Percentiles rank a stretch among this genome's conserved stretches.
Evolutionary conservation across 2,329 filamentous ascomycete genomes (phyloP).

Genomic region (Venturiaceae sp.): DNA sequence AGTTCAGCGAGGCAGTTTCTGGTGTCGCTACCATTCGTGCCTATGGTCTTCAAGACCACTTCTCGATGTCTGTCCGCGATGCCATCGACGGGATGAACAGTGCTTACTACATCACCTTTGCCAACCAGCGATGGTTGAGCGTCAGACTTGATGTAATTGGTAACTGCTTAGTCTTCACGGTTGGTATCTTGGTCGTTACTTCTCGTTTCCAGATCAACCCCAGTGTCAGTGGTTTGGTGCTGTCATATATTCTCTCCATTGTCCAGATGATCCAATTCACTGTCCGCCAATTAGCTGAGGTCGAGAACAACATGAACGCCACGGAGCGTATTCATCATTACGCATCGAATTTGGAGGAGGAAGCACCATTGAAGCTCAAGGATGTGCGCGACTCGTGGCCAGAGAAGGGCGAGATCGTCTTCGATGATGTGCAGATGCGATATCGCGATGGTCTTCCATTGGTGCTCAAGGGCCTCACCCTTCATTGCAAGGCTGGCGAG

Average conservation of each 20-base stretch:
- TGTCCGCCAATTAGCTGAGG: conserved; percentile 84
- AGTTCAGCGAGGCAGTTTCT: conserved; percentile 80
- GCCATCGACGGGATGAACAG: conserved; percentile 87
- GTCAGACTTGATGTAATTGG: conserved; percentile 77
- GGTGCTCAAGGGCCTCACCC: conserved; percentile 39
- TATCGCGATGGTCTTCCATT: conserved; percentile 39
- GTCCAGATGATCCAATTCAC: conserved; percentile 96
- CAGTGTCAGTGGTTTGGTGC: conserved; percentile 75
- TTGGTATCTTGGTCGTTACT: conserved; percentile 84
- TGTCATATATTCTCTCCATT: conserved; percentile 88
- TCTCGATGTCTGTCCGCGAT: conserved; percentile 57
- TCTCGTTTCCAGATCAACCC: conserved; percentile 78
- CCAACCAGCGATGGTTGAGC: conserved; percentile 90
- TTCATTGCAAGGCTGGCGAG: conserved; percentile 67
- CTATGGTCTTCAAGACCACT: conserved; percentile 72
- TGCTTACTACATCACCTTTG: conserved; percentile 90
- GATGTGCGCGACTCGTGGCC: conserved; percentile 74
- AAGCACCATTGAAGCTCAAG: conserved; percentile 68
- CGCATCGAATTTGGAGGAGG: conserved; percentile 75
- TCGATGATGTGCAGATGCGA: conserved; percentile 42
- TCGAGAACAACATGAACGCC: conserved; percentile 97
- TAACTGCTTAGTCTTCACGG: conserved; percentile 74
- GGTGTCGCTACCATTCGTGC: conserved; percentile 81
- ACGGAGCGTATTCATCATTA: conserved; percentile 90
- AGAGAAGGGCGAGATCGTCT: conserved; percentile 60